Conservation (phyloP, 345 rosid species). For the Excoecaria agallocha region DNA sequence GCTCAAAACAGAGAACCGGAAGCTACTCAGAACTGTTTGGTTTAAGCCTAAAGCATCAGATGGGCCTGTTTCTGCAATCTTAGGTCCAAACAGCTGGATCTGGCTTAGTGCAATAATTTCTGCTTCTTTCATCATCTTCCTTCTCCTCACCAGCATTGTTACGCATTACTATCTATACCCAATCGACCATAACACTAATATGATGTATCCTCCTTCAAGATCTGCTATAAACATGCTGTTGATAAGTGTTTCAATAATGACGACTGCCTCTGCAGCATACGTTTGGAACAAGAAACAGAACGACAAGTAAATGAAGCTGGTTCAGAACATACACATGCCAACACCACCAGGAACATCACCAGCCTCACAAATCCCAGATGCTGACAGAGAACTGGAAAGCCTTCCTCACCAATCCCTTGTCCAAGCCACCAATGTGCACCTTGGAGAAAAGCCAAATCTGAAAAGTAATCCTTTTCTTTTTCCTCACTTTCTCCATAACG, state of each 20-base stretch:
- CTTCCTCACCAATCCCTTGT: conserved; percentile 7
- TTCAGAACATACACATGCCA: conserved; percentile 15
- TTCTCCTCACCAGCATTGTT: conserved; percentile 18
- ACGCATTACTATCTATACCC: conserved; percentile 25
- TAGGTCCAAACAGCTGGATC: conserved; percentile 28
- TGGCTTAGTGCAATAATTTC: conserved; percentile 24
- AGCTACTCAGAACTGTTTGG: conserved; percentile 13
- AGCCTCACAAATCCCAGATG: not conserved
- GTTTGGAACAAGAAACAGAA: conserved; percentile 23
- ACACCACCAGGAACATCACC: conserved; percentile 15
- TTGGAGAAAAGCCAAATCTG: conserved; percentile 19
- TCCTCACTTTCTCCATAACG: not conserved
- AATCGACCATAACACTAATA: conserved; percentile 23
- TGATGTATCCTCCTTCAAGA: conserved; percentile 1
- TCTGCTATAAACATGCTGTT: conserved; percentile 17
- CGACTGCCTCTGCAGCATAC: conserved; percentile 16
- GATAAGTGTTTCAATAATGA: conserved; percentile 10
- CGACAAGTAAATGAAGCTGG: conserved; percentile 6
- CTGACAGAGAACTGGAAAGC: conserved; percentile 18
- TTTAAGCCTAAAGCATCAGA: conserved; percentile 15
- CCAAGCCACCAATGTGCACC: conserved; percentile 19
- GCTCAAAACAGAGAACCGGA: not conserved
- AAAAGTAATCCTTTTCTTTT: conserved; percentile 14
- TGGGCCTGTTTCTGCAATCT: conserved; percentile 16
- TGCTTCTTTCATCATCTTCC: conserved; percentile 26